Conservation (phyloP, 176 grass and related monocot genomes). For the Aechmea fasciata region DNA sequence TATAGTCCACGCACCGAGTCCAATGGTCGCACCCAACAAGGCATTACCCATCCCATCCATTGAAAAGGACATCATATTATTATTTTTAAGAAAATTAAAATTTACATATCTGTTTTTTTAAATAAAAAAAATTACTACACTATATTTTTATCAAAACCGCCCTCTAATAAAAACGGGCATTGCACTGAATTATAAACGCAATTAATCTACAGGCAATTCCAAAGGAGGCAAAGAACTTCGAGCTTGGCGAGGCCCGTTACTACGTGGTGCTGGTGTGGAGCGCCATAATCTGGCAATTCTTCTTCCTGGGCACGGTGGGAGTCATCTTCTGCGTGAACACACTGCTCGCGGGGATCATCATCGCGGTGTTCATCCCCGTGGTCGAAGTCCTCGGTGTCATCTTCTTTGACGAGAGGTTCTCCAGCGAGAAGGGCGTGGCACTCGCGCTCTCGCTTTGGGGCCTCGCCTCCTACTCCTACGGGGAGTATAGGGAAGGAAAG, state of each 20-base stretch:
- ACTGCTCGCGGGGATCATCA: constrained; percentile 53
- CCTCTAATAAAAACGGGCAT: background rate
- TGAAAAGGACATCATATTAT: too few relatives aligned
- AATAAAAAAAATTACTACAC: too few relatives aligned
- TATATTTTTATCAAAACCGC: too few relatives aligned
- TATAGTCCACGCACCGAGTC: too few relatives aligned
- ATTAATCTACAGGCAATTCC: constrained; percentile 45
- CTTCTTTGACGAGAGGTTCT: constrained; percentile 65
- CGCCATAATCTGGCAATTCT: constrained; percentile 48
- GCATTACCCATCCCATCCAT: too few relatives aligned
- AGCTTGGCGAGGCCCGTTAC: constrained; percentile 42
- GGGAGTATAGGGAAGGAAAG: constrained; percentile 35
- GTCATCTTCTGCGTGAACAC: constrained; percentile 65
- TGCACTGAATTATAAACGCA: background rate
- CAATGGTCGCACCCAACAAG: too few relatives aligned
- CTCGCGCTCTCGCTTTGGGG: constrained; percentile 65
- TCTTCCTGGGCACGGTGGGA: constrained; percentile 56
- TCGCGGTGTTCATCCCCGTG: constrained; percentile 51
- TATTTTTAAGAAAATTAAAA: too few relatives aligned
- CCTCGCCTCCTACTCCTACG: constrained; percentile 65
- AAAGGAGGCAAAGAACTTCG: constrained; percentile 21
- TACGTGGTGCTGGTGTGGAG: constrained; percentile 29
- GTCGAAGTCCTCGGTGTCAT: constrained; percentile 45
- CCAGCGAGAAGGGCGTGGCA: constrained; percentile 50
- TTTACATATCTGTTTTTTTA: too few relatives aligned